phyloP scores from a whole-genome alignment of 108 stramenopile species.

The Discostella stelligeroides region DNA sequence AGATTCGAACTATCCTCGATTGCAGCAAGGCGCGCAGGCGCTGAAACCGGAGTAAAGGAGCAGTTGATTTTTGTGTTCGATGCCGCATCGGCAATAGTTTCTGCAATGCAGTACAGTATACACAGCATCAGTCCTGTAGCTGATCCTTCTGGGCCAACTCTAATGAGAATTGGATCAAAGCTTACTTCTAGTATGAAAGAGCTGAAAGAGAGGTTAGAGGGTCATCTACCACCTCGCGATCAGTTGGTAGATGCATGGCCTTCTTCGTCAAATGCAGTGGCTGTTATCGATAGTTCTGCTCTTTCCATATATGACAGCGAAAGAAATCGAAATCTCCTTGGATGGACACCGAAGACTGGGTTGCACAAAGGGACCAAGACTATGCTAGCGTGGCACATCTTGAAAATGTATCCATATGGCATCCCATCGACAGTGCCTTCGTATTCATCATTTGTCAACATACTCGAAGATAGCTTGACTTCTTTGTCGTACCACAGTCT shows the following conservation, averaged over 20 bases:
- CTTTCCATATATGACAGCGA: constrained; percentile 27
- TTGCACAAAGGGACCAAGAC: constrained; percentile 38
- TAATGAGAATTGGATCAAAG: constrained; percentile 45
- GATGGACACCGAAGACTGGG: constrained; percentile 39
- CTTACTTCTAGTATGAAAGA: constrained; percentile 47
- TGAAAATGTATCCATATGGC: constrained; percentile 44
- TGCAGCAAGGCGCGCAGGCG: constrained; percentile 35
- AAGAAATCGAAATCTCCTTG: constrained; percentile 40
- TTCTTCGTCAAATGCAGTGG: not conserved
- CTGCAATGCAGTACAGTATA: constrained; percentile 41
- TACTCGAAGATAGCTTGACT: constrained; percentile 30
- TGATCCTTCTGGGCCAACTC: constrained; percentile 31
- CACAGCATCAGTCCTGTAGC: constrained; percentile 1
- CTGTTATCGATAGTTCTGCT: constrained; percentile 7
- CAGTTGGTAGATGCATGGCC: constrained; percentile 18
- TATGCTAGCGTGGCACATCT: constrained; percentile 45
- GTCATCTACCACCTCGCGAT: constrained; percentile 30
- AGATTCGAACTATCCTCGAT: constrained; percentile 30
- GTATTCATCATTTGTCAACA: constrained; percentile 20
- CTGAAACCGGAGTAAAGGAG: constrained; percentile 24
- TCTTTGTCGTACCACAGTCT: constrained; percentile 24
- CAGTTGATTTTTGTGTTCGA: constrained; percentile 40
- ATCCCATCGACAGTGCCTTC: constrained; percentile 19
- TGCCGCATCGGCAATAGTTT: constrained; percentile 40
- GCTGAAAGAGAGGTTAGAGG: constrained; percentile 33